These are phyloP conservation scores for Passalora sequoiae DNA, from an alignment of 2,329 filamentous ascomycete genomes.

Conservation along the genomic window DNA sequence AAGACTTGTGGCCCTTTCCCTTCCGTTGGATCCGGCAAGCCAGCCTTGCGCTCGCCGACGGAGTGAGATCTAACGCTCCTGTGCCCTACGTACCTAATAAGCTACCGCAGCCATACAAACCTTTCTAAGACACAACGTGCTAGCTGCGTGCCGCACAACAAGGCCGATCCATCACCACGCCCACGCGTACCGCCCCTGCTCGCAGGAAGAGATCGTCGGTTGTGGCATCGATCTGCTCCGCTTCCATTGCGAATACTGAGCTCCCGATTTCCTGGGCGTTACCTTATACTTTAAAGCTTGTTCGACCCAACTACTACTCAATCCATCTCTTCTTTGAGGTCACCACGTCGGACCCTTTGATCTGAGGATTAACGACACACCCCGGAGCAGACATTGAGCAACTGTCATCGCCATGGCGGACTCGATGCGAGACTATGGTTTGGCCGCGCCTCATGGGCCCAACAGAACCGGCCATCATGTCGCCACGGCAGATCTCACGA, in stretches of 20 bases:
- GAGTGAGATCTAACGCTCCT: too few relatives aligned
- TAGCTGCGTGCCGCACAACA: background rate
- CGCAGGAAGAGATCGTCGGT: background rate
- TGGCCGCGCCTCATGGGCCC: constrained; percentile 46
- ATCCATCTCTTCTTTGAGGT: background rate
- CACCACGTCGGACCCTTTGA: too few relatives aligned
- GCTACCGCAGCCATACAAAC: constrained; percentile 11
- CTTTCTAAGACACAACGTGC: constrained; percentile 8
- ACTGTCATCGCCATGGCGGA: constrained; percentile 23
- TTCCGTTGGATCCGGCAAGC: too few relatives aligned
- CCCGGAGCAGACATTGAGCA: too few relatives aligned
- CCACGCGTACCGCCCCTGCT: background rate
- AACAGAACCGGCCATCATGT: constrained; percentile 43
- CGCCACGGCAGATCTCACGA: constrained; percentile 38
- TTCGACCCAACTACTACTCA: background rate
- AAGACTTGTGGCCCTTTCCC: too few relatives aligned
- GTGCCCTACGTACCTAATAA: background rate
- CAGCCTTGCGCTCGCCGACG: too few relatives aligned
- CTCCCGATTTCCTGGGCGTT: background rate
- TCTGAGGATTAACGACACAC: too few relatives aligned
- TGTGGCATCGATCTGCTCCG: background rate
- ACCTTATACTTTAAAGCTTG: constrained; percentile 2
- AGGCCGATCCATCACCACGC: background rate
- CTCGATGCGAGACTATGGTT: constrained; percentile 44
- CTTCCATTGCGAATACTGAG: background rate